A percentile compares a stretch with the other conserved stretches of the same genome.
These are phyloP conservation scores for Apiospora phragmitis DNA, from an alignment of 2,329 filamentous ascomycete genomes.

Conservation along the genomic window DNA sequence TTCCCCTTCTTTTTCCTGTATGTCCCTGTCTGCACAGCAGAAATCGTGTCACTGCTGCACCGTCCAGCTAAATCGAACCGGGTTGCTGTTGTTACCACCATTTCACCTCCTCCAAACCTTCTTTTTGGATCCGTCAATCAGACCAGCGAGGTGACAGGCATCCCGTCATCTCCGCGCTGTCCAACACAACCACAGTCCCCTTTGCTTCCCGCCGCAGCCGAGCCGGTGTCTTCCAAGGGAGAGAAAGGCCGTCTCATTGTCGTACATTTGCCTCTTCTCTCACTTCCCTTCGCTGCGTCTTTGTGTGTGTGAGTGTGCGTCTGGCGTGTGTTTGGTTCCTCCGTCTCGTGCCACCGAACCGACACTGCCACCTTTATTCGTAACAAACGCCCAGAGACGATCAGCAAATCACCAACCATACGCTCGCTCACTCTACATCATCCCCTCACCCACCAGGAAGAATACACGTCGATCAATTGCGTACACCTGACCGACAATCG, in stretches of 20 bases:
- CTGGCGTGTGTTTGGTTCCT: neutral
- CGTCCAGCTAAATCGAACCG: neutral
- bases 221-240: neutral
- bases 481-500: neutral
- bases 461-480: conserved; percentile 5
- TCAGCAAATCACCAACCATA: neutral
- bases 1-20: neutral
- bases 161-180: neutral
- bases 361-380: neutral
- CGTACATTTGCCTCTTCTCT: neutral
- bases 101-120: neutral
- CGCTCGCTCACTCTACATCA: neutral
- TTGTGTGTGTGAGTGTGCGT: neutral
- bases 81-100: neutral
- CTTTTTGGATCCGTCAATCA: neutral
- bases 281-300: neutral
- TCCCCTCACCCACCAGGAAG: neutral
- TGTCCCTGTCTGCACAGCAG: neutral
- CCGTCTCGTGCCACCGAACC: neutral
- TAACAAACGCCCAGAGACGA: neutral
- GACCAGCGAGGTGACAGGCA: neutral
- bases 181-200: neutral
- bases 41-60: neutral
- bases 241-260: neutral
- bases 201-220: neutral